Evolutionary conservation across 169 alveolate genomes (phyloP).

Genomic region (Theileria annulata): DNA sequence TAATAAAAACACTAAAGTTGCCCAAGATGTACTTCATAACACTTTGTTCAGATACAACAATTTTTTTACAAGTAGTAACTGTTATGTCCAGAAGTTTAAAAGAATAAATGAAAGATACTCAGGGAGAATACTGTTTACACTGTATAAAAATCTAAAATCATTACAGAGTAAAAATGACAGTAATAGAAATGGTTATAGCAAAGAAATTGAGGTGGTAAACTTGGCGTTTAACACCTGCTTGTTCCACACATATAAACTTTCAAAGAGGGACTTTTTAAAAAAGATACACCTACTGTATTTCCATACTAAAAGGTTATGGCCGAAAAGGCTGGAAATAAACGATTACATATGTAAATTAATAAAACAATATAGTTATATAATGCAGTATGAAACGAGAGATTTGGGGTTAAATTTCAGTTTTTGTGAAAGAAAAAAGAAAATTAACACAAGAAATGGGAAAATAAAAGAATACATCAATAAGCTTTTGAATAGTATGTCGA

Average conservation of each 20-base stretch:
- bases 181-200: background rate
- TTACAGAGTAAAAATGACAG: background rate
- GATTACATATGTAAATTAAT: background rate
- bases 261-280: background rate
- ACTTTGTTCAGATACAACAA: background rate
- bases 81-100: background rate
- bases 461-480: background rate
- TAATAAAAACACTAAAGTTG: background rate
- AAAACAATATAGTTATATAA: background rate
- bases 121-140: constrained; percentile 3
- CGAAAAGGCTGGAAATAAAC: constrained; percentile 2
- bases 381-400: background rate
- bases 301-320: background rate
- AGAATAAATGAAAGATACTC: background rate
- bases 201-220: background rate
- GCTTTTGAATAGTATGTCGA: background rate
- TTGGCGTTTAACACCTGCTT: background rate
- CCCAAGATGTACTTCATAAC: background rate
- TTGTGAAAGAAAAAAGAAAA: background rate
- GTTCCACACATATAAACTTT: background rate
- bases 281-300: background rate
- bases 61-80: background rate
- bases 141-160: constrained; percentile 6
- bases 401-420: background rate
- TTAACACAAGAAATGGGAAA: background rate